phyloP scores from a whole-genome alignment of 1,284 basidiomycete genomes.

The Pisolithus thermaeus region DNA sequence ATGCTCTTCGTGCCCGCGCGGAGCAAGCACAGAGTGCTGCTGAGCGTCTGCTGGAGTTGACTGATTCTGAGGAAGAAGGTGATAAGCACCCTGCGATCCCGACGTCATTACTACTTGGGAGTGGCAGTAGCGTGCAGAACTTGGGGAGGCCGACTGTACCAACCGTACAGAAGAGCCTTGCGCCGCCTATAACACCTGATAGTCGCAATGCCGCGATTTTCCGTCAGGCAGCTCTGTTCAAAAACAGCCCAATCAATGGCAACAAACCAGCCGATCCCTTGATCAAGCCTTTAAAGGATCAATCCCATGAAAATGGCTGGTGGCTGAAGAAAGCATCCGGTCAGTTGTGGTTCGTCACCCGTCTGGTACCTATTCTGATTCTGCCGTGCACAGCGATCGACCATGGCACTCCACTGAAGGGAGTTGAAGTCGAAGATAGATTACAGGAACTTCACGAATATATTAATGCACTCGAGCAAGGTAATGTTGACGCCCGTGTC shows the following conservation, averaged over 20 bases:
- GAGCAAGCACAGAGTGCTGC: constrained; percentile 88
- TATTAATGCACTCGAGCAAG: constrained; percentile 48
- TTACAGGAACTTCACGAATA: constrained; percentile 47
- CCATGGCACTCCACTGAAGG: constrained; percentile 39
- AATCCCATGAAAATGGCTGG: constrained; percentile 66
- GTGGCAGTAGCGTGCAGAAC: constrained; percentile 35
- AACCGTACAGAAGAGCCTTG: constrained; percentile 21
- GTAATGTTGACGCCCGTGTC: constrained; percentile 41
- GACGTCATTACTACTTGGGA: constrained; percentile 47
- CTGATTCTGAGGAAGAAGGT: constrained; percentile 65
- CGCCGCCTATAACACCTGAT: constrained; percentile 55
- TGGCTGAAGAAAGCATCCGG: constrained; percentile 67
- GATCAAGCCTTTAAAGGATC: constrained; percentile 57
- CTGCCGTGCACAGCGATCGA: constrained; percentile 40
- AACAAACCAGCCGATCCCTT: constrained; percentile 42
- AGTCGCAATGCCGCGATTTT: constrained; percentile 53
- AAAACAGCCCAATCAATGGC: constrained; percentile 65
- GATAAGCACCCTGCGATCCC: constrained; percentile 49
- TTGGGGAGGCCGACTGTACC: constrained; percentile 20
- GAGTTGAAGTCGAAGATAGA: constrained; percentile 33
- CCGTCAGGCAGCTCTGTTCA: constrained; percentile 70
- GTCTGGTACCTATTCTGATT: constrained; percentile 13
- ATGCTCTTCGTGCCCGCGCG: constrained; percentile 76
- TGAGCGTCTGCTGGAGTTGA: constrained; percentile 71
- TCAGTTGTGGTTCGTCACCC: constrained; percentile 25